phyloP scores from a whole-genome alignment of 257 asterid species.

The Solanum chiquidenum region DNA sequence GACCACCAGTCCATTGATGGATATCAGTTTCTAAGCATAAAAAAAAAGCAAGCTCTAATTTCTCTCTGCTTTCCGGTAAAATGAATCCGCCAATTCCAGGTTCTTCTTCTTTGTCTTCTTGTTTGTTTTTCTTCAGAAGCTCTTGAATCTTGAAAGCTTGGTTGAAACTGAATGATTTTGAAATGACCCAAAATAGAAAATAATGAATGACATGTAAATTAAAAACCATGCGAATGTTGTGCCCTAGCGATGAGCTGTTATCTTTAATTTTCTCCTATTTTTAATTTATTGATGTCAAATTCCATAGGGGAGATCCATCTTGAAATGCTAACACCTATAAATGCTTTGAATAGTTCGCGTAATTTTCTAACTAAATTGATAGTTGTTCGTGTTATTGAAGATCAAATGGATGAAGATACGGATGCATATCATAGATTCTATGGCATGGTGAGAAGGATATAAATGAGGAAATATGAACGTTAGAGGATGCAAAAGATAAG shows the following conservation, averaged over 20 bases:
- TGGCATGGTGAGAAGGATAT: not conserved
- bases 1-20: no score
- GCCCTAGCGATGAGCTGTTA: not conserved
- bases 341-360: not conserved
- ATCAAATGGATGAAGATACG: not conserved
- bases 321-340: not conserved
- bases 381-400: not conserved
- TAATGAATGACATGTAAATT: no score
- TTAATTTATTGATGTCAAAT: not conserved
- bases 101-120: no score
- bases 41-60: no score
- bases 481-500: constrained; percentile 20
- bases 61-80: no score
- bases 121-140: no score
- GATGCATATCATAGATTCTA: not conserved
- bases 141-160: no score
- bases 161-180: no score
- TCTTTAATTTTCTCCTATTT: not conserved
- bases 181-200: no score
- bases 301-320: not conserved
- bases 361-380: not conserved
- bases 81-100: no score
- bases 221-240: not conserved
- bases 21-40: no score
- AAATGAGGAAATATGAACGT: constrained; percentile 16